Evolutionary conservation across 129 eudicot species (phyloP).

Genomic region (Flaveria linearis): DNA sequence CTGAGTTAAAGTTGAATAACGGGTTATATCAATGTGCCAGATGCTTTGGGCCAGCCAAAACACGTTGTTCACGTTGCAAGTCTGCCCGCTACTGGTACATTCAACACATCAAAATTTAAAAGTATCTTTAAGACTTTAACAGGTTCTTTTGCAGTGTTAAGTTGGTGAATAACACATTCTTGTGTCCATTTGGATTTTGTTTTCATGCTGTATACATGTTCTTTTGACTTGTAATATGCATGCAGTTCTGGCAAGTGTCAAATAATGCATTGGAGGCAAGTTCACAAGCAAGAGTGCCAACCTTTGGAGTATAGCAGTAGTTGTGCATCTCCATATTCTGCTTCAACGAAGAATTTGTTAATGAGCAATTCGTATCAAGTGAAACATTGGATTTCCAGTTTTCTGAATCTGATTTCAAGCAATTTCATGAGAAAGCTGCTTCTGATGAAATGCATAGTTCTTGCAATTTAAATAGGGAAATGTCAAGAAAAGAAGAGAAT

Average conservation of each 20-base stretch:
- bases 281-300: slow-evolving; percentile 86
- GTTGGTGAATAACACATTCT: neutral
- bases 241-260: slow-evolving; percentile 97
- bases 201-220: neutral
- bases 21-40: slow-evolving; percentile 72
- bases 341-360: slow-evolving; percentile 37
- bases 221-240: neutral
- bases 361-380: slow-evolving; percentile 33
- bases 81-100: slow-evolving; percentile 82
- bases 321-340: slow-evolving; percentile 44
- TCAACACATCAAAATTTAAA: neutral
- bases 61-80: slow-evolving; percentile 95
- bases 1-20: slow-evolving; percentile 44
- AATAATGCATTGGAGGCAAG: slow-evolving; percentile 92
- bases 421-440: slow-evolving; percentile 31
- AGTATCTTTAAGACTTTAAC: neutral
- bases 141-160: neutral
- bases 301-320: slow-evolving; percentile 42
- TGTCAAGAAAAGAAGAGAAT: slow-evolving; percentile 40
- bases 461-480: slow-evolving; percentile 46
- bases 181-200: neutral
- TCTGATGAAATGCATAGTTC: slow-evolving; percentile 29
- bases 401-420: slow-evolving; percentile 30
- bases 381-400: slow-evolving; percentile 36
- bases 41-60: slow-evolving; percentile 68